Evolutionary conservation across 2,329 filamentous ascomycete genomes (phyloP), one percentile per base, ranked within the genome.

Genomic region (Hypoxylon sp.): DNA sequence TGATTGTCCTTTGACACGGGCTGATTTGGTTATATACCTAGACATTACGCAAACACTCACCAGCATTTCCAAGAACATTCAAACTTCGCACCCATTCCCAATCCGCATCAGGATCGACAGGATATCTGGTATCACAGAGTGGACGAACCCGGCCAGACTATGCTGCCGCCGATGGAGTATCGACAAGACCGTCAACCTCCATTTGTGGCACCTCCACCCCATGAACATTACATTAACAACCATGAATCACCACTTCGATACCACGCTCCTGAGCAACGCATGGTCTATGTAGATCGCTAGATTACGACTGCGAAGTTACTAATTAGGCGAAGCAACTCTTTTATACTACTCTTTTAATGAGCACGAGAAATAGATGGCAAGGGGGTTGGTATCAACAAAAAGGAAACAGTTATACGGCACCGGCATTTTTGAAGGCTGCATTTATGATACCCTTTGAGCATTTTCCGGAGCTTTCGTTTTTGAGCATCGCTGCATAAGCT

Each of bases 381-480:
- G 19, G 29, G 29, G 26, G 6, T 33, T 44, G 48, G 39, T 19
- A 59, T 35, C 11, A 37, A 66, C 35, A 33, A 53, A 54, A 47
- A 48, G 65, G 56, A 65, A 51, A 53, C 17, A 17, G 13, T 44
- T 9, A 44, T 22, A 55, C 19, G 64, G 57, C 17, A 37, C 54
- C 44, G 68, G 67, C 61, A 57, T 54, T 35, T 54, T 61, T 58
- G 54, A 33, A 42, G 47, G 42, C 50, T 52, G 53, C 73, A 69
- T 68, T 47, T 59, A 52, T 72, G 74, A 76, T 77, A 75, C 73
- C 74, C 70, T 65, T 63, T 54, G 19, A 46, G 60, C 70, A 70
- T 67, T 46, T 26, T 47, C 6, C 22, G 51, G 42, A 56, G 22
- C 46, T 59, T 71, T 53, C 52, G 51, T 44, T 60, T 70, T 53